Base-by-base conservation (phyloP, 768 basidiomycete species). In the Phaeotremella fagi region DNA sequence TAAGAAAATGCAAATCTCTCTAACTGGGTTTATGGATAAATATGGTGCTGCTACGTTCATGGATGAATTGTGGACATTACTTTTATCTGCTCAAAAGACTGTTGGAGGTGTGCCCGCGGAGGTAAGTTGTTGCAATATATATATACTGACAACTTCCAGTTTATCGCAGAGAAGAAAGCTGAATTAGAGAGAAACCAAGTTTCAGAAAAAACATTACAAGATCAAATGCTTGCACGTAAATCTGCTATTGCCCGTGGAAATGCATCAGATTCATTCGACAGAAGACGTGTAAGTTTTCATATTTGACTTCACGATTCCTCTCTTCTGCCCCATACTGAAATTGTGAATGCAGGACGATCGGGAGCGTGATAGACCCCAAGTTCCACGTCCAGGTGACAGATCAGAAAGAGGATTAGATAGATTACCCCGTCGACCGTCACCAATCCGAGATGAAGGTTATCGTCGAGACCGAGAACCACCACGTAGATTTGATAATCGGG, bases 1-100 rank as follows among this genome's bases (percentile, higher is more conserved):
- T 3, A 85, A 83, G 73, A 91, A 88, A 77, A 91, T 98, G 85
- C 91, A 97, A 75, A 90, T 98, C 56, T 85, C 86, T 67, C 76
- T 99, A 23, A 88, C 87, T 2, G 94, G 94, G 6, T 99, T 99
- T 74, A 81, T 99, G 53, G 87, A 88, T 3, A 83, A 85, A 59
- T 83, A 88, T 28, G 63, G 67, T 53, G 95, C 95, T 0, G 79
- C 87, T 0, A 73, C 79, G 0, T 99, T 99, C 75, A 95, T 95
- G 91, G 73, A 77, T 4, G 80, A 84, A 0, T 80, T 99, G 0
- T 99, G 95, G 95, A 83, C 80, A 23, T 79, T 98, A 4, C 79
- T 99, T n/a, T 78, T 98, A 3, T 91, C 94, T 61, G 95, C 95
- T 2, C 94, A 98, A 74, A 80, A 80, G 27, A 87, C 88, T 26